Base-by-base conservation (phyloP, 2,329 filamentous ascomycete genomes). In the Taxawa tesnikishii region DNA sequence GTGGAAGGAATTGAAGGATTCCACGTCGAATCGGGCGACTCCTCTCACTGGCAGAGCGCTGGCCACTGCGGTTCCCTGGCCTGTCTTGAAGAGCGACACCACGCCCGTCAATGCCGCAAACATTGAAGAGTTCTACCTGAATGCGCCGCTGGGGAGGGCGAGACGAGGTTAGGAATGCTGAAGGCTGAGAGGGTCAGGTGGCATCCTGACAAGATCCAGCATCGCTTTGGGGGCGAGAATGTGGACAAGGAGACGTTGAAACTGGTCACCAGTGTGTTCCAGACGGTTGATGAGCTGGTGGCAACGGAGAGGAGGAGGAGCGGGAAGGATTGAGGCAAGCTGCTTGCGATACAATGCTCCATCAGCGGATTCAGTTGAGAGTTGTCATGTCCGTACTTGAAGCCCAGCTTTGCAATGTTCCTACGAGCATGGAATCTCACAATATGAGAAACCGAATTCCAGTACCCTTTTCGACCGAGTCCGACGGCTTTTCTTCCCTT, bases 191-290 rank as follows among this genome's bases (percentile, higher is more conserved):
- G 90, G 31, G 77, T 96, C 12, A 70, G 85, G 11, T 98, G 90
- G 90, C 90, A 98, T 62, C 90, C 90, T 4, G 90, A 98, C 59
- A 98, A 96, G 65, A 81, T 96, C 34, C 84, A 94, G 62, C 90
- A 94, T 59, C 73, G 76, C 32, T 77, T 93, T 38, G 83, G 84
- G 3, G 74, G 71, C 0, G 62, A 73, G 37, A 64, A 67, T 10
- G 73, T 93, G 29, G 79, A 87, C 29, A 67, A 74, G 15, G 68
- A 68, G 3, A 73, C 82, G 3, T 77, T 93, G 68, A 75, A 73
- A 49, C 69, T 75, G 33, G 82, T 94, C 26, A 98, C 88, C 8
- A 80, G 82, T 5, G 78, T 94, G 7, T 98, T 96, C 49, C 88
- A 96, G 58, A 76, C 85, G 17, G 70, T 96, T 28, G 90, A 98